Evolutionary conservation across 2,329 filamentous ascomycete genomes (phyloP).

Genomic region (Alternaria brassicicola): DNA sequence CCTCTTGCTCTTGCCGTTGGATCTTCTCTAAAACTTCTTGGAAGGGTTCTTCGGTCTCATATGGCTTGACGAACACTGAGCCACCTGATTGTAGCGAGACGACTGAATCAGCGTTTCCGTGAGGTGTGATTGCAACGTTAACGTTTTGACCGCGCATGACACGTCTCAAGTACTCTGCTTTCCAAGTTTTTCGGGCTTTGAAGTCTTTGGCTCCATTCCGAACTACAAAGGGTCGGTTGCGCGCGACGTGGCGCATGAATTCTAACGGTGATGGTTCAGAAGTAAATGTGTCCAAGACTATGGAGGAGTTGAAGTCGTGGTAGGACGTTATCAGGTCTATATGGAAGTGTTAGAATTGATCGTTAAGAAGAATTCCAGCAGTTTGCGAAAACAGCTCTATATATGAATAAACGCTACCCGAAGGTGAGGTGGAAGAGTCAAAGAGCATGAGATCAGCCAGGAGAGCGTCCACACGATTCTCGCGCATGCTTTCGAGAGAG

Average conservation of each 20-base stretch:
- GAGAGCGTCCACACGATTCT: neutral
- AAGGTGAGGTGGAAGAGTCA: neutral
- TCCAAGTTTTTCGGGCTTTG: conserved; percentile 69
- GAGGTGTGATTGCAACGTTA: conserved; percentile 79
- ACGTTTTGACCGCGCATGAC: conserved; percentile 64
- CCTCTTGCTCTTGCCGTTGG: conserved; percentile 58
- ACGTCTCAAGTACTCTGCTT: conserved; percentile 62
- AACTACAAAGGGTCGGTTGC: conserved; percentile 77
- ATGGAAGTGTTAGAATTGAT: neutral
- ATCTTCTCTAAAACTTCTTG: conserved; percentile 66
- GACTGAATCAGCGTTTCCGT: conserved; percentile 66
- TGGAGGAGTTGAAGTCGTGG: conserved; percentile 70
- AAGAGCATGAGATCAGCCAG: neutral
- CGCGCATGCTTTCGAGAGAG: neutral
- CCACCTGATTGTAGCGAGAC: conserved; percentile 65
- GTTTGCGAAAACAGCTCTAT: no score
- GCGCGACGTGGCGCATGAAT: conserved; percentile 78
- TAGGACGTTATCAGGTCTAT: conserved; percentile 68
- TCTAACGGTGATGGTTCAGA: conserved; percentile 75
- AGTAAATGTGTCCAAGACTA: conserved; percentile 64
- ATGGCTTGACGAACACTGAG: conserved; percentile 70
- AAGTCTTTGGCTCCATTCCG: conserved; percentile 67
- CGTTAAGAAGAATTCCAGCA: neutral
- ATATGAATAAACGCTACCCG: neutral
- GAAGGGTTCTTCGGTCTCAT: conserved; percentile 70